These are phyloP conservation scores for Neonectria punicea DNA, from an alignment of 2,329 filamentous ascomycete species.

Conservation along the genomic window DNA sequence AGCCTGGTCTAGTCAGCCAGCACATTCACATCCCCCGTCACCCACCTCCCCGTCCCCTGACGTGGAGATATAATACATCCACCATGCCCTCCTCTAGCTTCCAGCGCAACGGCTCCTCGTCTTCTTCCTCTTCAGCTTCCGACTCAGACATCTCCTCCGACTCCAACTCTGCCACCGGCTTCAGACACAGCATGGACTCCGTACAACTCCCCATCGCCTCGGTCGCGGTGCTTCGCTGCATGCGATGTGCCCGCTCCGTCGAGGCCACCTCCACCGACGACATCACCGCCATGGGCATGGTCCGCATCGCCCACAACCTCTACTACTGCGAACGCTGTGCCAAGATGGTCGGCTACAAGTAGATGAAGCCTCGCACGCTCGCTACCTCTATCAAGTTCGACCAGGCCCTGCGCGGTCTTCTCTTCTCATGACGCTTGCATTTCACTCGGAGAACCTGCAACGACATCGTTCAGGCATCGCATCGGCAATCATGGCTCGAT, in stretches of 20 bases:
- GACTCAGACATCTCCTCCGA: constrained; percentile 41
- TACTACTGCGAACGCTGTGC: constrained; percentile 75
- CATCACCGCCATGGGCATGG: constrained; percentile 68
- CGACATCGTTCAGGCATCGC: constrained; percentile 12
- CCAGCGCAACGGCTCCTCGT: constrained; percentile 38
- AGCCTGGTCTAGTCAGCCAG: background rate
- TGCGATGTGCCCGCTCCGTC: constrained; percentile 68
- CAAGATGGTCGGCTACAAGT: constrained; percentile 71
- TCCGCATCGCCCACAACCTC: constrained; percentile 71
- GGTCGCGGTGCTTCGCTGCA: constrained; percentile 70
- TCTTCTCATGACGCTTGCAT: constrained; percentile 11
- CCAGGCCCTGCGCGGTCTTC: constrained; percentile 5
- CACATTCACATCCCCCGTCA: constrained; percentile 4
- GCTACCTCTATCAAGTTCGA: constrained; percentile 17
- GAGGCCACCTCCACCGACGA: constrained; percentile 72
- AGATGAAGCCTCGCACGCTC: constrained; percentile 44
- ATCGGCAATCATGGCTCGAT: constrained; percentile 22
- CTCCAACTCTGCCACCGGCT: constrained; percentile 48
- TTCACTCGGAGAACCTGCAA: constrained; percentile 15
- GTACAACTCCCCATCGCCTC: constrained; percentile 58
- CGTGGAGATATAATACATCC: constrained; percentile 36
- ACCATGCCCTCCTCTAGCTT: constrained; percentile 31
- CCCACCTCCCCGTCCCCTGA: constrained; percentile 12
- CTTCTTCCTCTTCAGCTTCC: constrained; percentile 38
- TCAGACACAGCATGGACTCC: constrained; percentile 62